Base-by-base conservation (phyloP, 441 rosid species). In the Francoa sonchifolia region DNA sequence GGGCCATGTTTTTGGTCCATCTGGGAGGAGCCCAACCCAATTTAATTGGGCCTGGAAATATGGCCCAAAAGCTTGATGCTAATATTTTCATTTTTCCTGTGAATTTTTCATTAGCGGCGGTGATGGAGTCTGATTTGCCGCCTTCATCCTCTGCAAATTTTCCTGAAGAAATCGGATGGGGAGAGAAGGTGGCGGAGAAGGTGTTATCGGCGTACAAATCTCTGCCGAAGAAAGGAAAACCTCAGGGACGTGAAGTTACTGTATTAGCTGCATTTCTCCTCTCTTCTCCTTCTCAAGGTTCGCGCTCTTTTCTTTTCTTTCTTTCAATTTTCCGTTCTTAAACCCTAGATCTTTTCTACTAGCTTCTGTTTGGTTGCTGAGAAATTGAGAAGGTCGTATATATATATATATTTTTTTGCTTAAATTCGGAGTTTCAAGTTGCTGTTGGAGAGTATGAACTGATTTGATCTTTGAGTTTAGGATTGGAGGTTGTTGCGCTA, bases 221-320 rank as follows among this genome's bases (percentile, higher is more conserved):
- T 40, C 82, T 84, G 12, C 83, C 90, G 2, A 84, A 71, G 65
- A 84, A 88, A 50, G 95, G 92, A 17, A 89, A 89, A 71, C 95
- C 97, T 31, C 95, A 89, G 65, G 94, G 95, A 11, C 72, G 77
- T 23, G 95, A 89, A 61, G 82, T 85, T 61, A 72, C 94, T 33
- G 95, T 77, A 26, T 54, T 84, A 47, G 70, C 94, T 15, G 75
- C 92, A 5, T 89, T 84, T 67, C 88, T 84, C 52, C 33, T 81
- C 66, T 84, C 95, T 12, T 84, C 83, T 44, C 74, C 90, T 54
- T 62, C 69, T 47, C 78, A 65, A 65, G 88, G 95, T 83, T 47
- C 11, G 29, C 26, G 18, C 11, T 19, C 13, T 32, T 20, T 33
- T 28, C 7, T 22, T 6, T 33, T 1, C 34, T 34, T 19, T 14